Conservation (phyloP, 495 filamentous ascomycete genomes). For the Cercophora samala region DNA sequence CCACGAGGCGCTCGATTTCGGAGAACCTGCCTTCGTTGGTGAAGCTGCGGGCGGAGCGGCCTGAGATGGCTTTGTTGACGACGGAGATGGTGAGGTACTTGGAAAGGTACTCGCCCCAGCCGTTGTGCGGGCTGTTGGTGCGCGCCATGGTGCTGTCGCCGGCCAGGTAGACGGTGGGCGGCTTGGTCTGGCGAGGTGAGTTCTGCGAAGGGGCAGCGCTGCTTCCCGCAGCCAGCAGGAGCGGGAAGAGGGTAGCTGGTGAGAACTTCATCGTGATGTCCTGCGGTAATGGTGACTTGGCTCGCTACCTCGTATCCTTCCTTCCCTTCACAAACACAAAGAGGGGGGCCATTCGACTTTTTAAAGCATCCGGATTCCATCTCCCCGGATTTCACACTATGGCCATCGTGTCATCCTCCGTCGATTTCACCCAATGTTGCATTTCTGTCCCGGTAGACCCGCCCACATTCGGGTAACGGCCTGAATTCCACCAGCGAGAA, state of each 20-base stretch:
- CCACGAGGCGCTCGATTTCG: conserved; percentile 46
- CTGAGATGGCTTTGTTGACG: conserved; percentile 57
- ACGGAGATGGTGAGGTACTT: conserved; percentile 46
- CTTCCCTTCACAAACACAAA: neutral
- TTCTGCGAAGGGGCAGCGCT: conserved; percentile 3
- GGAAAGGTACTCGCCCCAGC: conserved; percentile 59
- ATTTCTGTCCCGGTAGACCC: neutral
- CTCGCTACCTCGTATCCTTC: neutral
- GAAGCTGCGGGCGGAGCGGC: conserved; percentile 59
- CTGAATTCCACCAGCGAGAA: neutral
- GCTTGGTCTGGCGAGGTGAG: conserved; percentile 19
- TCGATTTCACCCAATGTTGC: neutral
- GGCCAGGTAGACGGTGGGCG: conserved; percentile 48
- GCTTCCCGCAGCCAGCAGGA: neutral
- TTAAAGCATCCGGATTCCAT: neutral
- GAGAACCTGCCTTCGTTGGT: conserved; percentile 59
- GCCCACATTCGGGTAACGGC: neutral
- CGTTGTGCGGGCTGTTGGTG: conserved; percentile 21
- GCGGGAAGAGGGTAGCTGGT: conserved; percentile 9
- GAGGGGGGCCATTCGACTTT: neutral
- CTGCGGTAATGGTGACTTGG: neutral
- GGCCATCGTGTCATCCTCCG: neutral
- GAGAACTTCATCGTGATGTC: conserved; percentile 10
- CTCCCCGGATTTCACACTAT: neutral
- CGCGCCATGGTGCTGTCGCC: conserved; percentile 59